Conservation (phyloP, 2,329 filamentous ascomycete genomes). For the Talaromyces rugulosus region DNA sequence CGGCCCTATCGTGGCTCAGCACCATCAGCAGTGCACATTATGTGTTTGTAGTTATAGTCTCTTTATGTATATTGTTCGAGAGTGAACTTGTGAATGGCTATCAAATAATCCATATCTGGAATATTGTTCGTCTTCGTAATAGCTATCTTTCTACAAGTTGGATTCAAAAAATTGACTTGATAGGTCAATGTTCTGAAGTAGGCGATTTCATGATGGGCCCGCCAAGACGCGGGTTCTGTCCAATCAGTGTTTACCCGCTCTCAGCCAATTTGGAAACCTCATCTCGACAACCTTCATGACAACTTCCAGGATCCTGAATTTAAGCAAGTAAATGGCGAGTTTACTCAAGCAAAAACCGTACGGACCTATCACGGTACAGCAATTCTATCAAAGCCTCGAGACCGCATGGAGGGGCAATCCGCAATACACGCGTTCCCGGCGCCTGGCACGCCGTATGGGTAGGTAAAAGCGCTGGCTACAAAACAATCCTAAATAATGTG, state of each 20-base stretch:
- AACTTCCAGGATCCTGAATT: neutral
- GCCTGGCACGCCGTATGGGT: slow-evolving; percentile 13
- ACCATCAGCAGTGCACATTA: neutral
- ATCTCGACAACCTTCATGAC: neutral
- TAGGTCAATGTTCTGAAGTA: neutral
- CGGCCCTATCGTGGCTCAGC: neutral
- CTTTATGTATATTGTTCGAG: neutral
- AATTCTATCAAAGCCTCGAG: slow-evolving; percentile 27
- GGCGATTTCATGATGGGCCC: neutral
- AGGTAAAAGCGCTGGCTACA: slow-evolving; percentile 33
- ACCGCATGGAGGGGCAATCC: slow-evolving; percentile 23
- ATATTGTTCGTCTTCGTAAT: neutral
- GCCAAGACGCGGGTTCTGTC: neutral
- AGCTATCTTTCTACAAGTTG: neutral
- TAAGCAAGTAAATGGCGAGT: slow-evolving; percentile 9
- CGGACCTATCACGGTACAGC: slow-evolving; percentile 21
- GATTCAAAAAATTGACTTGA: neutral
- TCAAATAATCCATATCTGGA: neutral
- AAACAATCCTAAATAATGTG: neutral
- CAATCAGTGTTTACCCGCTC: neutral
- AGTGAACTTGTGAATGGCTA: neutral
- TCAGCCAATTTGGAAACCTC: neutral
- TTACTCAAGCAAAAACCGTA: slow-evolving; percentile 6
- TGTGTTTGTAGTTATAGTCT: neutral
- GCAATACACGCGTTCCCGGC: slow-evolving; percentile 4